Percentiles rank a stretch among this genome's conserved stretches.
Evolutionary conservation across 2,329 filamentous ascomycete genomes (phyloP).

Genomic region (Pseudopyrenochaeta lycopersici): DNA sequence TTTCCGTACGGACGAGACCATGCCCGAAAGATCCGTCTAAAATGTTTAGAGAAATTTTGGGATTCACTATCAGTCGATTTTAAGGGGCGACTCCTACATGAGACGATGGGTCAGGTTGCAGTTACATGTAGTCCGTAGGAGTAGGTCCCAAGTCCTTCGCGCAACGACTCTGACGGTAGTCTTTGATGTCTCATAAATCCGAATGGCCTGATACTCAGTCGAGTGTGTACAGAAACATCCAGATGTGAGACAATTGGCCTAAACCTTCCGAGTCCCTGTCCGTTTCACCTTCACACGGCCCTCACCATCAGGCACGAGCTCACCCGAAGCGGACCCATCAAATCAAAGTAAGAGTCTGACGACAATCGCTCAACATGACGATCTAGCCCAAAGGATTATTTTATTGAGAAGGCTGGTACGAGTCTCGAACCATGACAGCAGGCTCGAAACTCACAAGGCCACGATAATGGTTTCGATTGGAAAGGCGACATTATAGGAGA

Average conservation of each 20-base stretch:
- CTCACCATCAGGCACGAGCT: constrained; percentile 13
- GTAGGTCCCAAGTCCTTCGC: neutral
- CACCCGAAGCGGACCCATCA: constrained; percentile 4
- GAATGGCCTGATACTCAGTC: constrained; percentile 21
- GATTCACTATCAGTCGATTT: neutral
- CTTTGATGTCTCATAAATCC: constrained; percentile 1
- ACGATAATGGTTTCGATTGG: constrained; percentile 31
- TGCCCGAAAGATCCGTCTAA: too few species aligned
- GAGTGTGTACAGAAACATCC: constrained; percentile 1
- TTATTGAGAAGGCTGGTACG: constrained; percentile 18
- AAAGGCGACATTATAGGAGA: neutral
- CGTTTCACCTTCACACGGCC: constrained; percentile 28
- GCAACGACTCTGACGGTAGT: neutral
- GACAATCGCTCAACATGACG: neutral
- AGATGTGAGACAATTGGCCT: constrained; percentile 16
- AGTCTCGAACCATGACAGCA: constrained; percentile 31
- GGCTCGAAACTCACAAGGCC: constrained; percentile 29
- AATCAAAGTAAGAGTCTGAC: neutral
- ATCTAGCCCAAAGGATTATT: constrained; percentile 2
- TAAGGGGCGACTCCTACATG: neutral
- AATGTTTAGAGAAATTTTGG: neutral
- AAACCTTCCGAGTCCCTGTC: constrained; percentile 5
- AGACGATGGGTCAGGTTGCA: neutral
- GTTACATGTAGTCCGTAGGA: neutral
- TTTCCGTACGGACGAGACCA: too few species aligned